Conservation (phyloP, 176 grass and related monocot genomes). For the Alloteropsis semialata region DNA sequence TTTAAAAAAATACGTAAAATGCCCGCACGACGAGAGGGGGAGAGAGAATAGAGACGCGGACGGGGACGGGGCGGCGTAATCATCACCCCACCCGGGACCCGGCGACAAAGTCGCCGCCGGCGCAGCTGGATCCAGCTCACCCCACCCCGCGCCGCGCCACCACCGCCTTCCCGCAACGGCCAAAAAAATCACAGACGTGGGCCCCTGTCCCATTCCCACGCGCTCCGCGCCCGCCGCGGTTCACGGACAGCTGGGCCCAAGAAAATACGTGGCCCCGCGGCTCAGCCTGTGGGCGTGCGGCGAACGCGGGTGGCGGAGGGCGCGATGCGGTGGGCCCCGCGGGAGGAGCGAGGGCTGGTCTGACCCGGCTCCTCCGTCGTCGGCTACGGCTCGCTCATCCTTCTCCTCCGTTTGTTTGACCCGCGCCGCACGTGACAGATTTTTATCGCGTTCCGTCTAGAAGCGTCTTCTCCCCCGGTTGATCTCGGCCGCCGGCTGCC, state of each 20-base stretch:
- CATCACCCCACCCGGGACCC: neutral
- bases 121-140: slow-evolving; percentile 44
- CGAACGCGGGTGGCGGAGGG: neutral
- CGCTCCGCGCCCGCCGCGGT: fast-evolving
- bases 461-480: neutral
- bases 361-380: slow-evolving; percentile 12
- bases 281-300: neutral
- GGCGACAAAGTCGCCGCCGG: neutral
- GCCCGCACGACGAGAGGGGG: neutral
- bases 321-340: neutral
- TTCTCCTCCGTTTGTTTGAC: neutral
- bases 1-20: neutral
- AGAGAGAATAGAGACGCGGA: neutral
- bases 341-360: neutral
- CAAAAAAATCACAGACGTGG: neutral
- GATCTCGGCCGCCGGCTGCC: neutral
- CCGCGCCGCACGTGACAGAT: slow-evolving; percentile 16
- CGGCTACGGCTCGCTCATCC: neutral
- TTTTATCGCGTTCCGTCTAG: neutral
- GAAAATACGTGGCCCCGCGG: fast-evolving
- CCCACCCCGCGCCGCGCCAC: neutral
- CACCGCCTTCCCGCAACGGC: neutral
- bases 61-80: neutral
- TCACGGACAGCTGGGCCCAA: neutral
- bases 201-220: neutral